phyloP scores from a whole-genome alignment of 1,284 basidiomycete species.

The Phylloboletellus chloephorus region DNA sequence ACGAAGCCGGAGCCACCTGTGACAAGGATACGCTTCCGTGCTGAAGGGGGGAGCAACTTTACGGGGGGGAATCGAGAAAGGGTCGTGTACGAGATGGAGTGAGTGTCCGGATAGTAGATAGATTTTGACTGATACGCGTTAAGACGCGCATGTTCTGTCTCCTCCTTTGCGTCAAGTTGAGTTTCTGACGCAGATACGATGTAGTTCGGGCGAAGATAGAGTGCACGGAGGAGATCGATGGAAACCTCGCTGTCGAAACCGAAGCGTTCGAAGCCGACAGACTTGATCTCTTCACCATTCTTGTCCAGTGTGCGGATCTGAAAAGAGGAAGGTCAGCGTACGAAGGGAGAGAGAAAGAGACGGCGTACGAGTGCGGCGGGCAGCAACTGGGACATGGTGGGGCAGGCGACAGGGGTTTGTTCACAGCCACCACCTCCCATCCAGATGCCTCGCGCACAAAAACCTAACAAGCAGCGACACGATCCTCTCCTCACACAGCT shows the following conservation, averaged over 20 bases:
- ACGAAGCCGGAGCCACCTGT: conserved; percentile 98
- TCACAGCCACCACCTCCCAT: conserved; percentile 18
- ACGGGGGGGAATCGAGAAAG: conserved; percentile 89
- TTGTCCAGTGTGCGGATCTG: conserved; percentile 66
- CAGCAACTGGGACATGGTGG: conserved; percentile 21
- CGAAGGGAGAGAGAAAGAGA: conserved; percentile 1
- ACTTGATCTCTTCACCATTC: conserved; percentile 66
- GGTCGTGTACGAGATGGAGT: conserved; percentile 87
- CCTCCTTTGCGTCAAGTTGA: conserved; percentile 36
- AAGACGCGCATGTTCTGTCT: conserved; percentile 45
- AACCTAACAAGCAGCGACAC: conserved; percentile 59
- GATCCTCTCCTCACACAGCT: conserved; percentile 84
- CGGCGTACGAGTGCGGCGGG: conserved; percentile 18
- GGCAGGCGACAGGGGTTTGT: conserved; percentile 4
- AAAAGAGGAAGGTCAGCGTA: conserved; percentile 9
- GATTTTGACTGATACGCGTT: conserved; percentile 75
- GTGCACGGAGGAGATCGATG: conserved; percentile 70
- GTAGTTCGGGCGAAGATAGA: conserved; percentile 84
- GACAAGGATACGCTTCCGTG: conserved; percentile 86
- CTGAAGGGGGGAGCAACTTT: conserved; percentile 70
- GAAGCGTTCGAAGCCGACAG: conserved; percentile 78
- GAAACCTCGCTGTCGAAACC: conserved; percentile 84
- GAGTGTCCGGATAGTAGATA: conserved; percentile 71
- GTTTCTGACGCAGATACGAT: conserved; percentile 43
- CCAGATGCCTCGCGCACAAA: conserved; percentile 59